Conservation (phyloP, 192 early-diverging fungal species). For the Linnemannia hyalina region DNA sequence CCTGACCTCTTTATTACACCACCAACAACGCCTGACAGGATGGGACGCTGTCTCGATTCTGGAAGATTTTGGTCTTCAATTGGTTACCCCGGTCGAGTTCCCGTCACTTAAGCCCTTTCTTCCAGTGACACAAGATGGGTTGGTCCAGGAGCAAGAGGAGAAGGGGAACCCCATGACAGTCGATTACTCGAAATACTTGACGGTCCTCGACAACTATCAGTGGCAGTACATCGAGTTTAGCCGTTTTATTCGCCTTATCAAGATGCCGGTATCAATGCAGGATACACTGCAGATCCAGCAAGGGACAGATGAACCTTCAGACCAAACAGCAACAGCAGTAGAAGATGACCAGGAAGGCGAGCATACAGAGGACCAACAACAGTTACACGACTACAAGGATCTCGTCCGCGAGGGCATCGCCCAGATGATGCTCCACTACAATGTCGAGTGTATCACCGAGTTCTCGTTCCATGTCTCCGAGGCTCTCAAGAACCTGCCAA, state of each 20-base stretch:
- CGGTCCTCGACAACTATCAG: background rate
- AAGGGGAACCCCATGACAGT: background rate
- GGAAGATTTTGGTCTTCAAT: background rate
- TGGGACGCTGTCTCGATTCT: background rate
- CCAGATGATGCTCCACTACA: constrained; percentile 3
- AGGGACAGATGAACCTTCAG: background rate
- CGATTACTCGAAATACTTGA: constrained; percentile 4
- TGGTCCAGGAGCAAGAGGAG: background rate
- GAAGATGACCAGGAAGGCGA: too few relatives aligned
- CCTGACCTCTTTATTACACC: background rate
- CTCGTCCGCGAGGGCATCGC: background rate
- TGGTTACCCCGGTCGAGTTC: background rate
- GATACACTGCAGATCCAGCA: too few relatives aligned
- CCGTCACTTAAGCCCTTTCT: background rate
- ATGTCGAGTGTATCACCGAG: background rate
- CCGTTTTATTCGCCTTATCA: background rate
- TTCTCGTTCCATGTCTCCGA: background rate
- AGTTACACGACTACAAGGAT: background rate
- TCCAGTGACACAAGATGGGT: background rate
- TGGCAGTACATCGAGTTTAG: background rate
- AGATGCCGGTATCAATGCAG: background rate
- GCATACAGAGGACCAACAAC: background rate
- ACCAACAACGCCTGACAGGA: background rate
- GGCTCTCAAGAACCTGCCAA: background rate
- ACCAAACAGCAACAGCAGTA: background rate